These are phyloP conservation scores for Diaporthe vaccinii DNA, from an alignment of 2,329 filamentous ascomycete genomes.

Conservation along the genomic window DNA sequence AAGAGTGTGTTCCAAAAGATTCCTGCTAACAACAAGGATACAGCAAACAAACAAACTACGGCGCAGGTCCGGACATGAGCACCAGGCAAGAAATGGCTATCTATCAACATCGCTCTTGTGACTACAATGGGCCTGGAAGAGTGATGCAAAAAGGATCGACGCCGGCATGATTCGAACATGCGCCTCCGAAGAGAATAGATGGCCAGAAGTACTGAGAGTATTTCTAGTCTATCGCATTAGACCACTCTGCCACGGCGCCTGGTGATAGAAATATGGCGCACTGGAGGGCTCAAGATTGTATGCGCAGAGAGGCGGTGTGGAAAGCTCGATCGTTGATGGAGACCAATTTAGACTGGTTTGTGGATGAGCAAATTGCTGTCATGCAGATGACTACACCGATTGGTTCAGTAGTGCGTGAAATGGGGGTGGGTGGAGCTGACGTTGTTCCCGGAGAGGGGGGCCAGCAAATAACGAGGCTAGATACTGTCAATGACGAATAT, in stretches of 20 bases:
- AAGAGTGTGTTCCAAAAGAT: neutral
- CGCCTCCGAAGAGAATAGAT: conserved; percentile 33
- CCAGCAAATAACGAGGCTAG: neutral
- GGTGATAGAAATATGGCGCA: neutral
- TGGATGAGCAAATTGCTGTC: neutral
- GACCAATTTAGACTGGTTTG: neutral
- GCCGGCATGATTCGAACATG: conserved; percentile 34
- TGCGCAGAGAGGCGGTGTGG: neutral
- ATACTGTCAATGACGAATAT: neutral
- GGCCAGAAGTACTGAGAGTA: neutral
- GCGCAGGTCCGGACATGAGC: neutral
- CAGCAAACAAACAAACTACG: neutral
- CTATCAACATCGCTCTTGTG: neutral
- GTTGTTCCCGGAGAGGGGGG: neutral
- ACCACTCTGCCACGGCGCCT: conserved; percentile 30
- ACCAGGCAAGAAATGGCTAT: neutral
- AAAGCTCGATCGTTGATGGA: neutral
- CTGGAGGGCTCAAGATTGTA: neutral
- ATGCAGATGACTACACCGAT: neutral
- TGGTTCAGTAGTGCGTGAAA: neutral
- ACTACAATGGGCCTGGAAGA: neutral
- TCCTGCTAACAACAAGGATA: neutral
- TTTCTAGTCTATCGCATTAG: conserved; percentile 33
- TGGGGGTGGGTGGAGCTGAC: neutral
- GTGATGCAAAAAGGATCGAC: conserved; percentile 4